Conservation (phyloP, 331 rosid species). For the Spiraea crenata region DNA sequence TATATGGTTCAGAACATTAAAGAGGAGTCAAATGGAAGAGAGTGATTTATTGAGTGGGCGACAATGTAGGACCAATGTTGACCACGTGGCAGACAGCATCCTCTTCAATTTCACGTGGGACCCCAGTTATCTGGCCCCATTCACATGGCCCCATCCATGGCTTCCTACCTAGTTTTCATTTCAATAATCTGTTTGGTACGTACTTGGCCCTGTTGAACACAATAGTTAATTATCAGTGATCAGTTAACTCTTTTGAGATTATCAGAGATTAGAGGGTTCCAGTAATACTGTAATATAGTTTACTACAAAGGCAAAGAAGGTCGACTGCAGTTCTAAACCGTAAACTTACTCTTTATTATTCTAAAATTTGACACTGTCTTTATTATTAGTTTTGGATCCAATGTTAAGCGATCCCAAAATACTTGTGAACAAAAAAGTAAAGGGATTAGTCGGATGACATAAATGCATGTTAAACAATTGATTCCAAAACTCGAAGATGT, state of each 20-base stretch:
- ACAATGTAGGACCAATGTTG: constrained; percentile 73
- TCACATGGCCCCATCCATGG: constrained; percentile 51
- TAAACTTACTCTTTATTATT: background rate
- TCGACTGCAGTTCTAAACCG: background rate
- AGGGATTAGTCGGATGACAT: background rate
- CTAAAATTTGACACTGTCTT: background rate
- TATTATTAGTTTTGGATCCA: background rate
- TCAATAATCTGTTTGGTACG: background rate
- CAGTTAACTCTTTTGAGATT: background rate
- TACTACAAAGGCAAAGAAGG: background rate
- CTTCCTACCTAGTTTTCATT: constrained; percentile 3
- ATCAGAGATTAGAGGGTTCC: background rate
- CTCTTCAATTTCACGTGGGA: constrained; percentile 47
- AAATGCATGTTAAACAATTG: background rate
- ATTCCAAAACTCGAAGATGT: no score
- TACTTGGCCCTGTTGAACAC: background rate
- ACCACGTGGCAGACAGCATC: constrained; percentile 94
- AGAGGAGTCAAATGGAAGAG: background rate
- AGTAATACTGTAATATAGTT: background rate
- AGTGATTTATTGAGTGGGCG: constrained; percentile 39
- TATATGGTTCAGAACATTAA: background rate
- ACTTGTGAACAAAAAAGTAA: no score
- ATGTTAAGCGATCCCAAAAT: no score
- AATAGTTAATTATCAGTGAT: background rate
- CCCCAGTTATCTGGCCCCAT: constrained; percentile 59